A percentile compares a stretch with the other conserved stretches of the same genome.
Conservation (phyloP, 768 basidiomycete species). For the Leccinum boreale region DNA sequence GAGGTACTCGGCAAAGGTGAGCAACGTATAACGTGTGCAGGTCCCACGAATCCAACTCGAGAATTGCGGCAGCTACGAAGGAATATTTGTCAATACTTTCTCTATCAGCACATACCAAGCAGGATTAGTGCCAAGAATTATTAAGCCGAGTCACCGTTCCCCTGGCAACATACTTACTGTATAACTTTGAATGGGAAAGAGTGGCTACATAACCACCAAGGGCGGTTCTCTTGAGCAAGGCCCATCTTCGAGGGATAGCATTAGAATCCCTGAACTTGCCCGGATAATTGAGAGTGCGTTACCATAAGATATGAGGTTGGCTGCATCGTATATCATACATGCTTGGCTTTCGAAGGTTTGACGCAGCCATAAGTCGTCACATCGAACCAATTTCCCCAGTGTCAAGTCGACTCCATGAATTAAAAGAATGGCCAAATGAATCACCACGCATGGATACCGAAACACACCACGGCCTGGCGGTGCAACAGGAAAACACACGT, state of each 20-base stretch:
- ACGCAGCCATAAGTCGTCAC: slow-evolving; percentile 8
- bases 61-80: too few species aligned
- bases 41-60: too few species aligned
- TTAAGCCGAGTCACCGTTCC: too few species aligned
- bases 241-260: neutral
- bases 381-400: slow-evolving; percentile 11
- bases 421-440: neutral
- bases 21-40: too few species aligned
- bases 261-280: slow-evolving; percentile 15
- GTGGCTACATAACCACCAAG: slow-evolving; percentile 33
- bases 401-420: slow-evolving; percentile 11
- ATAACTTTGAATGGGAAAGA: too few species aligned
- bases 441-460: neutral
- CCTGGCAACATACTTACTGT: too few species aligned
- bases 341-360: slow-evolving; percentile 8
- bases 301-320: slow-evolving; percentile 13
- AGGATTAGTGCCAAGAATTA: too few species aligned
- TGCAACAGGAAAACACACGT: slow-evolving; percentile 9
- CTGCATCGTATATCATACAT: slow-evolving; percentile 11
- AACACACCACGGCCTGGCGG: slow-evolving; percentile 4
- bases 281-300: slow-evolving; percentile 10
- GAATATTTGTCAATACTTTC: too few species aligned
- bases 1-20: too few species aligned
- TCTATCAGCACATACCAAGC: too few species aligned
- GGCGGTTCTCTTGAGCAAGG: slow-evolving; percentile 1